Evolutionary conservation across 2,329 filamentous ascomycete species (phyloP).

Genomic region (Neopestalotiopsis rosae): DNA sequence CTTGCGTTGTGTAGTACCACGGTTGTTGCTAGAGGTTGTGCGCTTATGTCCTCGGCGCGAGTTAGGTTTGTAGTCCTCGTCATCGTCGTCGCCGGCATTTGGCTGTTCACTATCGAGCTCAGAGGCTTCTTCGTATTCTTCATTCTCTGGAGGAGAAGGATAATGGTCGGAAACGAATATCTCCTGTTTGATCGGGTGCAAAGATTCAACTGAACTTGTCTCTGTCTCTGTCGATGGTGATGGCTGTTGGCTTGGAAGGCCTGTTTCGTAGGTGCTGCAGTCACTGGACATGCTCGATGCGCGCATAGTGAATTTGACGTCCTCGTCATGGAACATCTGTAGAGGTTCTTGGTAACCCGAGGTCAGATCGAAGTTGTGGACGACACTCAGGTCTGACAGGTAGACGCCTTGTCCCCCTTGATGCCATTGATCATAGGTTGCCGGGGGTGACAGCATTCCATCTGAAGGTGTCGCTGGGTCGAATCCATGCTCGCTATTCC

Average conservation of each 20-base stretch:
- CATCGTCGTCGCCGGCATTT: conserved; percentile 31
- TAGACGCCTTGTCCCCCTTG: conserved; percentile 32
- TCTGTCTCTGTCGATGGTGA: conserved; percentile 24
- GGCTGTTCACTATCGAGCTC: not conserved
- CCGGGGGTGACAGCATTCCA: conserved; percentile 35
- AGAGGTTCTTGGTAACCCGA: conserved; percentile 37
- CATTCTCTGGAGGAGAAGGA: conserved; percentile 24
- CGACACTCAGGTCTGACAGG: conserved; percentile 38
- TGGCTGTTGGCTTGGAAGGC: conserved; percentile 22
- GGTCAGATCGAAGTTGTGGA: conserved; percentile 41
- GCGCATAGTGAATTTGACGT: conserved; percentile 30
- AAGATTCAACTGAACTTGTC: conserved; percentile 33
- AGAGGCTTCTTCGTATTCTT: conserved; percentile 22
- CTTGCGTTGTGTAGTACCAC: conserved; percentile 10
- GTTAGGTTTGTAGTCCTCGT: conserved; percentile 31
- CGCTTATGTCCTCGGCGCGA: conserved; percentile 26
- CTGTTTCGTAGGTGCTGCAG: conserved; percentile 28
- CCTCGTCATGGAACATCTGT: conserved; percentile 35
- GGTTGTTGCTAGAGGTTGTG: conserved; percentile 21
- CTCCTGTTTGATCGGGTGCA: conserved; percentile 31
- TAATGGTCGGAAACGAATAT: conserved; percentile 24
- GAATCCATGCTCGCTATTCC: conserved; percentile 45
- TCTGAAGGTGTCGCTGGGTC: conserved; percentile 46
- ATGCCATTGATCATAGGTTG: conserved; percentile 32
- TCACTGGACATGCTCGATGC: conserved; percentile 41